These are phyloP conservation scores for Pelargonium australe DNA, from an alignment of 441 rosid species.

Conservation along the genomic window DNA sequence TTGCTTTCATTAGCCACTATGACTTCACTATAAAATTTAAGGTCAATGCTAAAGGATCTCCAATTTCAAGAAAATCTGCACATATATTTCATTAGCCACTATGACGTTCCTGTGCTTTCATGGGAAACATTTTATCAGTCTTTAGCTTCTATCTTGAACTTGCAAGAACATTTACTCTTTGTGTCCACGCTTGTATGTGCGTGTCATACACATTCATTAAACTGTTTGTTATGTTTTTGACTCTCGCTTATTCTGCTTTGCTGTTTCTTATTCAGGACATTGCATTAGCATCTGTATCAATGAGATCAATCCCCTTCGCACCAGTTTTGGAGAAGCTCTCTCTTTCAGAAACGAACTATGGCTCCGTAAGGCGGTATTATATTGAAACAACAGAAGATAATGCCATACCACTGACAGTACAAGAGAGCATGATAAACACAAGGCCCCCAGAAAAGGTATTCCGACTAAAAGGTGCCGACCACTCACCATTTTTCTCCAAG, in stretches of 20 bases:
- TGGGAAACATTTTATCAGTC: too few relatives aligned
- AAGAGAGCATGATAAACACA: slow-evolving; percentile 61
- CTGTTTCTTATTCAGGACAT: slow-evolving; percentile 45
- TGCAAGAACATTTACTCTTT: too few relatives aligned
- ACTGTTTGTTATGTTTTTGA: not conserved
- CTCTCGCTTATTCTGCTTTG: slow-evolving; percentile 10
- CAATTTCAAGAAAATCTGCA: too few relatives aligned
- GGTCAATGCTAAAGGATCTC: too few relatives aligned
- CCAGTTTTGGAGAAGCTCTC: slow-evolving; percentile 83
- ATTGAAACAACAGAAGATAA: slow-evolving; percentile 67
- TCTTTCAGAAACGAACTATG: slow-evolving; percentile 57
- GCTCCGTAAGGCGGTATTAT: slow-evolving; percentile 77
- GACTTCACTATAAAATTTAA: too few relatives aligned
- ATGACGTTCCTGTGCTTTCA: too few relatives aligned
- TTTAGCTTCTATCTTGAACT: too few relatives aligned
- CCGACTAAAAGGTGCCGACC: slow-evolving; percentile 76
- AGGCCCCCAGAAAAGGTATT: slow-evolving; percentile 72
- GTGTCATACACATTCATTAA: too few relatives aligned
- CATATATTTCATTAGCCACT: too few relatives aligned
- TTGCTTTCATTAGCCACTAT: not conserved
- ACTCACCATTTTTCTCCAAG: slow-evolving; percentile 94
- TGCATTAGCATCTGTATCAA: slow-evolving; percentile 84
- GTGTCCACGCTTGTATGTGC: too few relatives aligned
- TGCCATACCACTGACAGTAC: slow-evolving; percentile 57
- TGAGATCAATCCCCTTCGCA: slow-evolving; percentile 85